Conservation (phyloP, 495 filamentous ascomycete genomes). For the Hyaloscypha hepaticicola region DNA sequence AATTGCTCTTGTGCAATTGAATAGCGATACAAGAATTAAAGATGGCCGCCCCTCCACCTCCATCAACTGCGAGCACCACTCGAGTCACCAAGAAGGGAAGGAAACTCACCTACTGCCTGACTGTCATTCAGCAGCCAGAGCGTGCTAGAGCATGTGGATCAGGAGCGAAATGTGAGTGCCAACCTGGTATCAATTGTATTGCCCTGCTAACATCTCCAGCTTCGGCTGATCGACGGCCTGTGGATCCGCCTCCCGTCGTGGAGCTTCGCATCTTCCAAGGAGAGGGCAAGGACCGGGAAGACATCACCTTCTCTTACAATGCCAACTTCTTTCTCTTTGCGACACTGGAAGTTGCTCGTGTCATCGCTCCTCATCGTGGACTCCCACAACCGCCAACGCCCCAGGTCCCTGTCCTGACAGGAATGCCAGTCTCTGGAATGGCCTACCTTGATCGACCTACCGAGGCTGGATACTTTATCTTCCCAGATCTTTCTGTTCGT, state of each 20-base stretch:
- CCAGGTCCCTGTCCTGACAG: conserved; percentile 80
- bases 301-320: conserved; percentile 83
- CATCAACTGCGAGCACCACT: neutral
- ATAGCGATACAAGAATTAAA: neutral
- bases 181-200: neutral
- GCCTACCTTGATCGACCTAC: conserved; percentile 90
- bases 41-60: neutral
- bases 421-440: conserved; percentile 94
- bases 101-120: conserved; percentile 76
- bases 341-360: conserved; percentile 80
- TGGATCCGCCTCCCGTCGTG: conserved; percentile 96
- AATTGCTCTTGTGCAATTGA: neutral
- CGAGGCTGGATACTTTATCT: conserved; percentile 96
- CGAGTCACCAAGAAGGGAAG: conserved; percentile 78
- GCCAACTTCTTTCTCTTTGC: conserved; percentile 98
- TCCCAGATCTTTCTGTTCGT: conserved; percentile 93
- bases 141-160: conserved; percentile 95
- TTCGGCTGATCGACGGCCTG: conserved; percentile 91
- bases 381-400: conserved; percentile 54
- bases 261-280: conserved; percentile 86
- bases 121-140: conserved; percentile 91
- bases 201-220: conserved; percentile 50
- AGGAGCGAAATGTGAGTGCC: conserved; percentile 82
- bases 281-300: conserved; percentile 63
- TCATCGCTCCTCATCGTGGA: conserved; percentile 76